Base-by-base conservation (phyloP, 345 rosid species). In the Hibiscus syriacus region DNA sequence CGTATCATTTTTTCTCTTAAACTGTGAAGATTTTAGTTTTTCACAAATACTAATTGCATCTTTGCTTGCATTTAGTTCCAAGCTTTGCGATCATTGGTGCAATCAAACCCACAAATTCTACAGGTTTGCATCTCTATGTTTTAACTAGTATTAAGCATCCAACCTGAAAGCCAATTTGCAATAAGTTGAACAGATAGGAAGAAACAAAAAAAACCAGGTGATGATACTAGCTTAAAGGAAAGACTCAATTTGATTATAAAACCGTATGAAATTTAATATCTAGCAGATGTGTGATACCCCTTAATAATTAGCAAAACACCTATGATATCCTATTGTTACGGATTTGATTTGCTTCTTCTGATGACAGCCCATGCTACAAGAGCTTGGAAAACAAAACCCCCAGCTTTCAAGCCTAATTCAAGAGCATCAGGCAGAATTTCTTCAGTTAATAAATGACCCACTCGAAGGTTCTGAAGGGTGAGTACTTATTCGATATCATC, bases 311-410 rank as follows among this genome's bases (percentile, higher is more conserved):
- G n/a, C n/a, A n/a, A n/a, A n/a, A n/a, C n/a, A n/a, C n/a, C n/a
- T n/a, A n/a, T 32, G 6, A 32, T 6, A 32, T 3, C 36, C 6
- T 43, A 13, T 43, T 41, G 46, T 41, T 43, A 3, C 48, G 19
- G 7, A 45, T 16, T 66, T 52, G 74, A 72, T 13, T 9, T 20
- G 26, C 76, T 76, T 60, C 49, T 66, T 66, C 67, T 67, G 64
- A 74, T 74, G 36, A 55, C 85, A 95, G 99, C 99, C 98, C 43
- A 89, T 94, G 98, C 98, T 94, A 77, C 99, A 89, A 76, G 99
- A 94, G 78, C 98, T 94, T 70, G 98, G 99, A 67, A 94, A 91
- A 80, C 99, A 94, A 69, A 94, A 94, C 53, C 99, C 99, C 29
- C 95, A 92, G 72, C 93, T 94, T 60, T 80, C 92, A 62, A 83